Percentiles rank a stretch among this genome's conserved stretches.
Evolutionary conservation across 1,284 basidiomycete species (phyloP).

Genomic region (Paramarasmius palmivorus): DNA sequence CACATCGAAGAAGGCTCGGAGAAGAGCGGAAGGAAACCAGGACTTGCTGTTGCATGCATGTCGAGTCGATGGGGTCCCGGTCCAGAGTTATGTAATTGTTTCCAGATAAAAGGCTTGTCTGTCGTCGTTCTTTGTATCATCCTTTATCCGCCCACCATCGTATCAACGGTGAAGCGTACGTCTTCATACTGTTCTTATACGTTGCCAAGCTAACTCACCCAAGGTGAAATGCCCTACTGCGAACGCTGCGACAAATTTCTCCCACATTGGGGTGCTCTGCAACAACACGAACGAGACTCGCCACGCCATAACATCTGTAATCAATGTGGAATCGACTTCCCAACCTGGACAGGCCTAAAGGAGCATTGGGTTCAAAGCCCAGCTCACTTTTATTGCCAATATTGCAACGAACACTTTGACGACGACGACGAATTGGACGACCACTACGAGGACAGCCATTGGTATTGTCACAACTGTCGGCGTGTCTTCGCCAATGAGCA

Average conservation of each 20-base stretch:
- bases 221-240: constrained; percentile 24
- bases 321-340: constrained; percentile 36
- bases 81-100: too few species aligned
- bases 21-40: too few species aligned
- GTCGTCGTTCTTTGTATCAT: too few species aligned
- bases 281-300: constrained; percentile 28
- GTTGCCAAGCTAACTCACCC: too few species aligned
- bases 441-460: constrained; percentile 37
- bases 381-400: constrained; percentile 42
- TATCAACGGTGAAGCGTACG: too few species aligned
- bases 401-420: constrained; percentile 39
- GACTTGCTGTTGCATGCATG: too few species aligned
- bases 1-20: too few species aligned
- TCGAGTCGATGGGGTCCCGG: too few species aligned
- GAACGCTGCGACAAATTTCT: constrained; percentile 33
- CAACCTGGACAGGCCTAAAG: constrained; percentile 26
- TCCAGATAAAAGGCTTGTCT: too few species aligned
- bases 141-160: too few species aligned
- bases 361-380: constrained; percentile 42
- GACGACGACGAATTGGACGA: constrained; percentile 23
- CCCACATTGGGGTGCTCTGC: constrained; percentile 21
- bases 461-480: constrained; percentile 41
- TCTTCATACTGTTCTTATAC: too few species aligned
- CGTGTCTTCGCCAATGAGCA: constrained; percentile 35
- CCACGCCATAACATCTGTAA: constrained; percentile 32